These are phyloP conservation scores for Boletellus ananas DNA, from an alignment of 768 basidiomycete species.

Conservation along the genomic window DNA sequence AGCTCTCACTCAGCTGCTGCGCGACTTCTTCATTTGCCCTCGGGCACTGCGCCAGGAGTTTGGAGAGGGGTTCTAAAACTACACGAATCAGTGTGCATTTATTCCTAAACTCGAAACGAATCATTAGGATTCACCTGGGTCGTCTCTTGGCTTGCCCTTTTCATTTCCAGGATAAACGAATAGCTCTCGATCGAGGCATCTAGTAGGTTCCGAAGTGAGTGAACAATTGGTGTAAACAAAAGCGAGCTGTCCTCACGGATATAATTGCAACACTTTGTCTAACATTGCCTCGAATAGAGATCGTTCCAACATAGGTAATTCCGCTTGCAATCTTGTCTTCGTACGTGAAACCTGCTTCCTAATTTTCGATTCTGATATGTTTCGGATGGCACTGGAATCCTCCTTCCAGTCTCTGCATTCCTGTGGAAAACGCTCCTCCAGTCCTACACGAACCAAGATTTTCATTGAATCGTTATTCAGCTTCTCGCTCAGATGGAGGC, in stretches of 20 bases:
- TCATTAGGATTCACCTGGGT: conserved; percentile 2
- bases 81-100: not conserved
- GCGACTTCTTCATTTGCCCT: conserved; percentile 2
- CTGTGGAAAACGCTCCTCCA: conserved; percentile 24
- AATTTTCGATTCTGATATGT: not conserved
- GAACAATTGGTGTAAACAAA: not conserved
- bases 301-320: conserved; percentile 7
- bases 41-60: conserved; percentile 9
- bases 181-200: conserved; percentile 11
- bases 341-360: not conserved
- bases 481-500: conserved; percentile 20
- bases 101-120: not conserved
- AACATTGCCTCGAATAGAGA: conserved; percentile 26
- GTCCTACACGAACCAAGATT: conserved; percentile 28
- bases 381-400: conserved; percentile 1
- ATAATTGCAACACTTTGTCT: conserved; percentile 17
- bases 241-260: conserved; percentile 17
- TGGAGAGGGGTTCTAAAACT: conserved; percentile 8
- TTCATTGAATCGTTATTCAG: conserved; percentile 24
- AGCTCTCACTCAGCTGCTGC: not conserved
- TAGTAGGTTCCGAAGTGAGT: not conserved
- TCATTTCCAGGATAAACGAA: conserved; percentile 5
- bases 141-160: not conserved
- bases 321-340: not conserved
- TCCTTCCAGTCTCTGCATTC: conserved; percentile 25